Conservation (phyloP, 345 rosid species). For the Salix udensis region DNA sequence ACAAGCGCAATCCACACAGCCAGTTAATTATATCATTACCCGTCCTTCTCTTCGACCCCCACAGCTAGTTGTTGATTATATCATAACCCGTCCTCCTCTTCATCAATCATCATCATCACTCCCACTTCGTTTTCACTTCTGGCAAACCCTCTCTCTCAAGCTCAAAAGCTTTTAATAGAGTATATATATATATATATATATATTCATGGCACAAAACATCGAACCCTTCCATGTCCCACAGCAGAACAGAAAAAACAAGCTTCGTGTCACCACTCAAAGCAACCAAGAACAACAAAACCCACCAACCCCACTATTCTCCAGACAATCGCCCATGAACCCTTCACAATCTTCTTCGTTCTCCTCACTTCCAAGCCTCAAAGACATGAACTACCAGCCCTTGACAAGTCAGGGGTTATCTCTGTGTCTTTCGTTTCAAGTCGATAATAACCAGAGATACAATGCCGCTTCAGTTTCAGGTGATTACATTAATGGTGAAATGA, state of each 20-base stretch:
- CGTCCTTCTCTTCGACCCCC: not conserved
- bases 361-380: not conserved
- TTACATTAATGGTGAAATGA: slow-evolving; percentile 11
- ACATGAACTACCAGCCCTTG: not conserved
- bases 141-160: not conserved
- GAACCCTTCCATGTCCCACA: slow-evolving; percentile 33
- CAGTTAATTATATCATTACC: not conserved
- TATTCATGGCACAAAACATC: slow-evolving; percentile 30
- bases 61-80: not conserved
- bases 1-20: too few species aligned
- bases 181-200: not conserved
- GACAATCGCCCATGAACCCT: slow-evolving; percentile 1
- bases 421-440: slow-evolving; percentile 20
- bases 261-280: slow-evolving; percentile 17
- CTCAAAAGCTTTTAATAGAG: not conserved
- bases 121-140: not conserved
- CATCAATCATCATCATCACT: not conserved
- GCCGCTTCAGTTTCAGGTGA: not conserved
- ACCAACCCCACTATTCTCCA: not conserved
- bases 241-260: slow-evolving; percentile 39
- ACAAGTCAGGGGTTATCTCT: slow-evolving; percentile 18
- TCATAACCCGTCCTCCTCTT: slow-evolving; percentile 1
- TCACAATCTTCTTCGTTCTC: not conserved
- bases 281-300: slow-evolving; percentile 17
- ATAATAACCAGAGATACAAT: not conserved